Percentiles rank a stretch among this genome's conserved stretches.
These are phyloP conservation scores for Arthrinium puccinioides DNA, from an alignment of 2,329 filamentous ascomycete species.

Conservation along the genomic window DNA sequence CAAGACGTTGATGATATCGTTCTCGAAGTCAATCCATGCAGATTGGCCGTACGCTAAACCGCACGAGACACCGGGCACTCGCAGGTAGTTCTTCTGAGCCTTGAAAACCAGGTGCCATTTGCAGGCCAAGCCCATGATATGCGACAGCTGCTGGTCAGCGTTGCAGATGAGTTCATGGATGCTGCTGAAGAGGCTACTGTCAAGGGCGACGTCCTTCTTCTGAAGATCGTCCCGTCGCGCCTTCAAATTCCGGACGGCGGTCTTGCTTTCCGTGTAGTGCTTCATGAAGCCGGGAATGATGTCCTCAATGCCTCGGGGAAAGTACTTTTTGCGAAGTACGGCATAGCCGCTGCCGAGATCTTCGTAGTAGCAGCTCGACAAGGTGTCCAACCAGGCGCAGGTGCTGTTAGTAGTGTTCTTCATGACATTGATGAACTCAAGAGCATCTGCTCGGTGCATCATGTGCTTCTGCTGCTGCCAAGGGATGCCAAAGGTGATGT, in stretches of 20 bases:
- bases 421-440: background rate
- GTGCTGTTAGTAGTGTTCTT: background rate
- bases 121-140: background rate
- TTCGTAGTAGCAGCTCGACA: background rate
- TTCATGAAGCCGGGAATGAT: constrained; percentile 4
- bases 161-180: background rate
- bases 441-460: background rate
- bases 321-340: constrained; percentile 2
- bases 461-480: constrained; percentile 3
- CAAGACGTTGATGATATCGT: background rate
- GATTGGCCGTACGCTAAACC: constrained; percentile 5
- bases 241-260: constrained; percentile 1
- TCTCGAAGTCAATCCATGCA: background rate
- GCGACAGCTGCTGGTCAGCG: background rate
- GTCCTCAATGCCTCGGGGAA: constrained; percentile 7
- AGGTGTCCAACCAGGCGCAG: background rate
- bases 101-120: constrained; percentile 4
- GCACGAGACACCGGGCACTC: constrained; percentile 6
- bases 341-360: constrained; percentile 2
- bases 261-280: constrained; percentile 1
- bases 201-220: background rate
- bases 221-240: background rate
- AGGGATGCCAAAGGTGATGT: constrained; percentile 2
- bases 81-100: constrained; percentile 2
- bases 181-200: background rate